Evolutionary conservation across 202 grass and related monocot species (phyloP), one percentile per base, ranked within the genome.

Genomic region (Zizania palustris): DNA sequence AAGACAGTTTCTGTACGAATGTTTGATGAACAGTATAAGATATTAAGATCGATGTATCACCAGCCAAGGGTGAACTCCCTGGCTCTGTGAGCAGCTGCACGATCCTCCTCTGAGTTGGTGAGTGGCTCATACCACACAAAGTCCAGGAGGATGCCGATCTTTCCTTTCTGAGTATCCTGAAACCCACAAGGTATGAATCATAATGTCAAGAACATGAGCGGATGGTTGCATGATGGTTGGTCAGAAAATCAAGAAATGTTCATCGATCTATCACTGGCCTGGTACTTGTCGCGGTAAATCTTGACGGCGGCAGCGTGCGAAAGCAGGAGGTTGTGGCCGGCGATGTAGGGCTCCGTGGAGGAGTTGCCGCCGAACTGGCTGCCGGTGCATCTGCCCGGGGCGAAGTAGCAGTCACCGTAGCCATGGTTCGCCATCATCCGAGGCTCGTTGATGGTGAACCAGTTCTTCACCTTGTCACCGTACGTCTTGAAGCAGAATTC

Each of bases 401-500:
- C 75, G 67, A 90, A 88, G 46, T 42, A 90, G 60, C 82, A 82
- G 11, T 96, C 85, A 18, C 88, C 75, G 20, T 96, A 92, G 48
- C 92, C 89, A 40, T 92, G 89, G 4, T 12, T 22, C 12, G 90
- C 86, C 33, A 89, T 78, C 84, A 89, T 80, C 57, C 84, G 74
- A 3, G 90, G 90, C 69, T 93, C 86, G 21, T 93, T 93, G 39
- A 93, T 84, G 43, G 90, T 93, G 11, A 93, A 93, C 90, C 84
- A 93, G 69, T 90, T 81, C 65, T 92, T 92, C 64, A 92, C 90
- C 10, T 45, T 49, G 6, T 92, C 75, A 1, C 90, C 86, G 6
- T 74, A 89, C 12, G 69, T 86, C 71, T 81, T 73, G 8, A 92
- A 92, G 76, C 90, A 92, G 33, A 89, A 86, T 45, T 92, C 80